A percentile compares a stretch with the other conserved stretches of the same genome.
These are phyloP conservation scores for Ustilago loliicola DNA, from an alignment of 1,284 basidiomycete species.

Conservation along the genomic window DNA sequence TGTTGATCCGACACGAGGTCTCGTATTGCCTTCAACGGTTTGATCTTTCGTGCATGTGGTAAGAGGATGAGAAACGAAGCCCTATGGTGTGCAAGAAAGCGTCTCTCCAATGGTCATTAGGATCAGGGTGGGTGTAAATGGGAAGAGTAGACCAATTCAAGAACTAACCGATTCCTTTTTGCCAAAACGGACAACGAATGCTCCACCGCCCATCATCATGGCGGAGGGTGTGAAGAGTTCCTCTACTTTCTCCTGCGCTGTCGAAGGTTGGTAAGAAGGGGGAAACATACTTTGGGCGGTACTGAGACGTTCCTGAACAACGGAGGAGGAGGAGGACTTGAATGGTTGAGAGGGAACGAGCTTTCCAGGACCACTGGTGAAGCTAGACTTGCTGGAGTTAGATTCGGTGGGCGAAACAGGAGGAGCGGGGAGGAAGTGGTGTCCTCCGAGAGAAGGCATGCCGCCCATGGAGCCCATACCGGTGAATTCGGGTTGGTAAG, in stretches of 20 bases:
- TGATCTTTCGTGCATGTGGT: background rate
- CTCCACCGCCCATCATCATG: constrained; percentile 1
- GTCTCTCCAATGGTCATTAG: too few relatives aligned
- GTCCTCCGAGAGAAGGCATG: constrained; percentile 24
- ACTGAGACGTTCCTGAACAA: constrained; percentile 12
- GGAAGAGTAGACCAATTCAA: background rate
- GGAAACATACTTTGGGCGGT: constrained; percentile 39
- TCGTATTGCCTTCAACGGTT: too few relatives aligned
- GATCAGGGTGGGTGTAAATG: too few relatives aligned
- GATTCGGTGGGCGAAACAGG: constrained; percentile 10
- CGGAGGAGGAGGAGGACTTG: constrained; percentile 1
- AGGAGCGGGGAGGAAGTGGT: constrained; percentile 18
- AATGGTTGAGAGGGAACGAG: constrained; percentile 34
- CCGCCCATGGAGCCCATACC: constrained; percentile 25
- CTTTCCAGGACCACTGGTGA: background rate
- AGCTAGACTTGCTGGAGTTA: background rate
- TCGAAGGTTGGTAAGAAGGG: background rate
- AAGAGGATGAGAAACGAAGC: background rate
- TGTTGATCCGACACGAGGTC: background rate
- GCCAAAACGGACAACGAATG: background rate
- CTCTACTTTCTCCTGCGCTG: constrained; percentile 5
- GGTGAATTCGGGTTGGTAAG: constrained; percentile 39
- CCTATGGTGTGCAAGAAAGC: too few relatives aligned
- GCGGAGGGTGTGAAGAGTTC: constrained; percentile 5
- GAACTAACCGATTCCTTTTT: background rate